Base-by-base conservation (phyloP, 23 red algal genomes). In the Gracilaria domingensis region DNA sequence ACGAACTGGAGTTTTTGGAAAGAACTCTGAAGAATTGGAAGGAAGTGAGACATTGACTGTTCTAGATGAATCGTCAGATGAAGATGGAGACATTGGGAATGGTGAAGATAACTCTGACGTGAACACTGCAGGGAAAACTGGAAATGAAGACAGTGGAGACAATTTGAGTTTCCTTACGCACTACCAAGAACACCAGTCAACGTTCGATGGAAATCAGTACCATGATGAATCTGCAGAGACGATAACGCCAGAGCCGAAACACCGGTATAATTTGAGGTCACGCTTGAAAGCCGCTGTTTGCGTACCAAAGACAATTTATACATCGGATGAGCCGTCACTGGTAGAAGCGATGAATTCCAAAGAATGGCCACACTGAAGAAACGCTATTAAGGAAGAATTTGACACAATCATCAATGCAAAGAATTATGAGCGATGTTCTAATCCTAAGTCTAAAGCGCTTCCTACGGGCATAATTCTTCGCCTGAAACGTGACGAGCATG, bases 301-400 rank as follows among this genome's bases (percentile, higher is more conserved):
- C 13, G 5, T 61, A 32, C 77, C 77, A 58, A 0, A 58, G 0
- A 12, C 26, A 1, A 81, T 36, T 7, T 16, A 7, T 32, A 81
- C 77, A 59, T 4, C 8, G 6, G 84, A 88, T 66, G 71, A 75
- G 28, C 84, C 84, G 1, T 3, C 66, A 8, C 9, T 89, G 12
- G 20, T 8, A 30, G 8, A 78, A 8, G 71, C 86, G 4, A 48
- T 78, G 16, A 18, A 20, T 39, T 62, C 34, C 2, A 29, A 48
- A 0, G 86, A 89, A 69, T 57, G 42, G 70, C 49, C 17, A 12
- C 40, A 89, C 21, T 89, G 86, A 72, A 37, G 35, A 16, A 79
- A 79, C 18, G 73, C 71, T 9, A 79, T 89, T 12, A 21, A 77
- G 26, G 86, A 89, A 49, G 72, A 89, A 53, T n/a, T 89, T 80